Percentiles rank a stretch among this genome's conserved stretches.
These are phyloP conservation scores for Aspergillus jensenii DNA, from an alignment of 2,329 filamentous ascomycete species.

Conservation along the genomic window DNA sequence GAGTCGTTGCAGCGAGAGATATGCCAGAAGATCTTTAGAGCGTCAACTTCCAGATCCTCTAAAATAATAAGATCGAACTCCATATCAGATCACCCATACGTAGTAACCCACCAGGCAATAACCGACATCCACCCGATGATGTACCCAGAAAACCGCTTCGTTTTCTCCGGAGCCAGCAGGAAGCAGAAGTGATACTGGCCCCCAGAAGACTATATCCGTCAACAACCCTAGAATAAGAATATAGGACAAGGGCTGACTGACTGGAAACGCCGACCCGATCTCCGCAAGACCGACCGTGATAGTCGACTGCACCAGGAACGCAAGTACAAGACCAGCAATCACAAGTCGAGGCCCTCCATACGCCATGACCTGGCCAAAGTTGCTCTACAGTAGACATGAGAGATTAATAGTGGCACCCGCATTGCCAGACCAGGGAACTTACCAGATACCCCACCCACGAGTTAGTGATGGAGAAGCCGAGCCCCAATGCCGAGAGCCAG, in stretches of 20 bases:
- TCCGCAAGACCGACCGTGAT: slow-evolving; percentile 14
- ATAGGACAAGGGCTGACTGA: background rate
- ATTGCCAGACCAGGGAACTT: background rate
- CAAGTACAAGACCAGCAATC: slow-evolving; percentile 16
- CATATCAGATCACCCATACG: slow-evolving; percentile 14
- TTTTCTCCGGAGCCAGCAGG: slow-evolving; percentile 19
- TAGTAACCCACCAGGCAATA: slow-evolving; percentile 23
- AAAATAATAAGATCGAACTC: background rate
- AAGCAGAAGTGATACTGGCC: slow-evolving; percentile 35
- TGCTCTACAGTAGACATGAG: slow-evolving; percentile 14
- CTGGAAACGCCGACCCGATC: slow-evolving; percentile 16
- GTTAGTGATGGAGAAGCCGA: slow-evolving; percentile 32
- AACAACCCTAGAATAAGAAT: background rate
- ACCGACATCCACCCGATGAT: slow-evolving; percentile 26
- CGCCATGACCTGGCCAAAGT: background rate
- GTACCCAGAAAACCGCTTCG: slow-evolving; percentile 19
- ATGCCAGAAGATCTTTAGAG: background rate
- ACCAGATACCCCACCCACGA: slow-evolving; percentile 31
- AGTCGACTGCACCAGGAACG: slow-evolving; percentile 19
- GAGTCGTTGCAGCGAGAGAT: background rate
- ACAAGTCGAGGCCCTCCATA: background rate
- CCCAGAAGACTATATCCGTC: slow-evolving; percentile 4
- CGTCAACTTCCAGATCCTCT: background rate
- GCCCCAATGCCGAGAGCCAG: slow-evolving; percentile 21
- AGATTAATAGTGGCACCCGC: background rate